Percentiles rank a stretch among this genome's conserved stretches.
These are phyloP conservation scores for Tricholoma terreum DNA, from an alignment of 768 basidiomycete species.

Conservation along the genomic window DNA sequence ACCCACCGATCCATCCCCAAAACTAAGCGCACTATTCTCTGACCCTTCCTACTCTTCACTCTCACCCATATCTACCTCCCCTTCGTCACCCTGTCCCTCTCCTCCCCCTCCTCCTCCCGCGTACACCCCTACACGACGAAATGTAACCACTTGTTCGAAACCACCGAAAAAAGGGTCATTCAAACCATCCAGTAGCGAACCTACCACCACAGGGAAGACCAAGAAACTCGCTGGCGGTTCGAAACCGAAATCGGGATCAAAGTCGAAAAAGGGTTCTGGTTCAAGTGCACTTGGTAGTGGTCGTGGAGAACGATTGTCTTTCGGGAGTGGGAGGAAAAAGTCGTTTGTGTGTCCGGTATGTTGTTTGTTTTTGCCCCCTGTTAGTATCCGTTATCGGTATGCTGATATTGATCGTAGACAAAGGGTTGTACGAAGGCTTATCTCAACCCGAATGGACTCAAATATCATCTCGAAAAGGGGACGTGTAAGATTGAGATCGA, in stretches of 20 bases:
- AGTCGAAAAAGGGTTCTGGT: not conserved
- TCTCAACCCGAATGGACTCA: constrained; percentile 64
- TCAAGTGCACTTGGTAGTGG: not conserved
- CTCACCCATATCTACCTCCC: not conserved
- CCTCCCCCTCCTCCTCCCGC: not conserved
- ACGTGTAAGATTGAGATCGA: constrained; percentile 47
- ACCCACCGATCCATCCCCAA: not conserved
- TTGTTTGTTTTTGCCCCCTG: constrained; percentile 4
- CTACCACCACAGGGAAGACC: not conserved
- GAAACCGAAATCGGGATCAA: not conserved
- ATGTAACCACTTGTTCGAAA: too few relatives aligned
- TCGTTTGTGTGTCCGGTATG: constrained; percentile 48
- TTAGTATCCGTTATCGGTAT: not conserved
- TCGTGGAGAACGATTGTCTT: not conserved
- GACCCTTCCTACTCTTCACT: not conserved
- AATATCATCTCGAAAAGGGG: constrained; percentile 66
- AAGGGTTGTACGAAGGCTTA: constrained; percentile 60
- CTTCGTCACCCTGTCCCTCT: not conserved
- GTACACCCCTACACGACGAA: not conserved
- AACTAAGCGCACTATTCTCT: not conserved
- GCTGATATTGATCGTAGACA: constrained; percentile 23
- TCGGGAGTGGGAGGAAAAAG: constrained; percentile 23
- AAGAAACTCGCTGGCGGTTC: not conserved
- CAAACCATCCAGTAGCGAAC: not conserved
- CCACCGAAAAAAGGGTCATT: not conserved